Conservation (phyloP, 495 filamentous ascomycete species). For the Hypoxylon rickii region DNA sequence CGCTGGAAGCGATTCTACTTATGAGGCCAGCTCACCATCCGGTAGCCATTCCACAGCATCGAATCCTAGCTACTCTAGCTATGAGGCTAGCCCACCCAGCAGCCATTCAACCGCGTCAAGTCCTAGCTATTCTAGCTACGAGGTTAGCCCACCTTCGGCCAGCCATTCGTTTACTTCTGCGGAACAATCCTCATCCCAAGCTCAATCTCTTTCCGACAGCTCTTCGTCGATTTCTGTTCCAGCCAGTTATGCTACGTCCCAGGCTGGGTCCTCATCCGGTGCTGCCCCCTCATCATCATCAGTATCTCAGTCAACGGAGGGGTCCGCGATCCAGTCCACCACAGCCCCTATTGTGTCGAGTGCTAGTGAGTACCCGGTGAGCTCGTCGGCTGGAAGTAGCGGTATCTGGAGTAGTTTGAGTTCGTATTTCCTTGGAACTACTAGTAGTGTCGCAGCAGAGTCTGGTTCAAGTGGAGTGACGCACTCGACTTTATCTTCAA, state of each 20-base stretch:
- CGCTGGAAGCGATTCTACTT: conserved; percentile 1
- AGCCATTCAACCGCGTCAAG: not conserved
- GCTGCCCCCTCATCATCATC: conserved; percentile 2
- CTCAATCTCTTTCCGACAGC: too few species aligned
- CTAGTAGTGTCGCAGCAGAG: conserved; percentile 4
- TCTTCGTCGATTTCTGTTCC: too few species aligned
- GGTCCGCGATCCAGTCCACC: conserved; percentile 2
- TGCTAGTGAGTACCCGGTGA: conserved; percentile 20
- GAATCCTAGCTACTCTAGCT: conserved; percentile 2
- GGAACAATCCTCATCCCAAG: too few species aligned
- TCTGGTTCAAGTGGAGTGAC: conserved; percentile 1
- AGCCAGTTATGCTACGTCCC: too few species aligned
- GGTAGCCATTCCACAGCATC: not conserved
- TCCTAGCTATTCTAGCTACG: conserved; percentile 5
- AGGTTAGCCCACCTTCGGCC: conserved; percentile 7
- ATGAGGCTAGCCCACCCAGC: conserved; percentile 7
- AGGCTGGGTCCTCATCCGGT: conserved; percentile 14
- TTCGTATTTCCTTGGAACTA: conserved; percentile 31
- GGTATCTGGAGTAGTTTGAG: conserved; percentile 37
- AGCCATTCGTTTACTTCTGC: not conserved
- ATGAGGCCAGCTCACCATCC: not conserved
- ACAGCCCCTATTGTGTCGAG: not conserved
- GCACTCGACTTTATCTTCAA: not conserved
- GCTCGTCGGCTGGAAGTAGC: conserved; percentile 21
- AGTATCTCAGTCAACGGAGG: conserved; percentile 1